Percentiles rank a stretch among this genome's conserved stretches.
These are phyloP conservation scores for Cicer cuneatum DNA, from an alignment of 306 rosid species.

Conservation along the genomic window DNA sequence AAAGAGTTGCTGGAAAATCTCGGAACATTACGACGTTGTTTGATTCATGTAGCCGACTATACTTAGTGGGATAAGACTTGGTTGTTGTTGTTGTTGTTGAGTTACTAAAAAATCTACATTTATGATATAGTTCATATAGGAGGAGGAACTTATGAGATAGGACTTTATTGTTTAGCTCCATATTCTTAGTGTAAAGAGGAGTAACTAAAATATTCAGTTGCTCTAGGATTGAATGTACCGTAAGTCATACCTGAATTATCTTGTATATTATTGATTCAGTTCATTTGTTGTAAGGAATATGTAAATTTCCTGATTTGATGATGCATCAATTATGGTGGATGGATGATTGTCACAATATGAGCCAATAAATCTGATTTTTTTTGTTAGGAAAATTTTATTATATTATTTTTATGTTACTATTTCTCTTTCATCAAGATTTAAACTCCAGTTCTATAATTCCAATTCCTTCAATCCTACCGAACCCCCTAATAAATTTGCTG, in stretches of 20 bases:
- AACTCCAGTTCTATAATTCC: too few species aligned
- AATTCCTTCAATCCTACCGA: too few species aligned
- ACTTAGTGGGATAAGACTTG: too few species aligned
- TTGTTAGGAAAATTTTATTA: too few species aligned
- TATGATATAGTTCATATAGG: background rate
- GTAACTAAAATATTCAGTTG: conserved; percentile 19
- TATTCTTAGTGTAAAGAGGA: conserved; percentile 4
- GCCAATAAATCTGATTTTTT: too few species aligned
- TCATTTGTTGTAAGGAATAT: conserved; percentile 14
- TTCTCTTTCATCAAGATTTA: too few species aligned
- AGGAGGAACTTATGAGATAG: conserved; percentile 5
- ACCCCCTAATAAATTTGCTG: too few species aligned
- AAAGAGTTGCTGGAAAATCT: conserved; percentile 11
- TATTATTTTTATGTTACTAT: too few species aligned
- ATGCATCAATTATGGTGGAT: background rate
- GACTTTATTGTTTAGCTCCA: background rate
- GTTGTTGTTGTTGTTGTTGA: background rate
- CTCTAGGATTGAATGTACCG: background rate
- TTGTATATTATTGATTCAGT: conserved; percentile 4
- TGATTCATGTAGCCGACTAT: too few species aligned
- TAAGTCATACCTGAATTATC: conserved; percentile 1
- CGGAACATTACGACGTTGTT: too few species aligned
- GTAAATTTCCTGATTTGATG: conserved; percentile 4
- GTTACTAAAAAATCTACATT: conserved; percentile 15
- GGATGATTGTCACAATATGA: background rate